Evolutionary conservation across 2,329 filamentous ascomycete genomes (phyloP).

Genomic region (Sporothrix pseudoabietina): DNA sequence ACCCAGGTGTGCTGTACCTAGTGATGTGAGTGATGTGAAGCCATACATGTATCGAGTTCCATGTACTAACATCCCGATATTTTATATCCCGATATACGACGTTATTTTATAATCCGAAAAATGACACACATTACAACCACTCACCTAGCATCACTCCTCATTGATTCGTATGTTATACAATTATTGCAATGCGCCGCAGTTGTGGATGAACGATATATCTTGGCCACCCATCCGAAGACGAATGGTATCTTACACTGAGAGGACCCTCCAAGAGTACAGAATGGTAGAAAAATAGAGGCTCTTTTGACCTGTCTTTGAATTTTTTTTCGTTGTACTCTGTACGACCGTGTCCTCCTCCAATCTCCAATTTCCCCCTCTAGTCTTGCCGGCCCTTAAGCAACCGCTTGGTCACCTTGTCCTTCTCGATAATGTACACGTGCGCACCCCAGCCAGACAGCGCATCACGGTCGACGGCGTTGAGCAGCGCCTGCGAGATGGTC

Average conservation of each 20-base stretch:
- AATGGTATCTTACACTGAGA: conserved; percentile 31
- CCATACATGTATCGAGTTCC: background rate
- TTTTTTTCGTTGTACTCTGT: background rate
- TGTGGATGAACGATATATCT: conserved; percentile 20
- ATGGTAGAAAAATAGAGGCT: background rate
- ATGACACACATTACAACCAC: background rate
- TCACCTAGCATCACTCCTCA: background rate
- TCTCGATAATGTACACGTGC: conserved; percentile 99
- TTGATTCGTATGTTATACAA: background rate
- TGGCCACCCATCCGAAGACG: conserved; percentile 14
- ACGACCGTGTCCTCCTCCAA: background rate
- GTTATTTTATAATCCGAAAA: background rate
- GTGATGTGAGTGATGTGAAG: background rate
- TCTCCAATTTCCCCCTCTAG: conserved; percentile 48
- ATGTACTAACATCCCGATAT: background rate
- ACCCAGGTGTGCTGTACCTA: background rate
- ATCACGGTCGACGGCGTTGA: conserved; percentile 96
- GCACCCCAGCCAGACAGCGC: conserved; percentile 97
- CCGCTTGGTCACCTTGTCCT: conserved; percentile 99
- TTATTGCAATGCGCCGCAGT: conserved; percentile 22
- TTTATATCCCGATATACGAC: background rate
- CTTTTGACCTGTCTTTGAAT: background rate
- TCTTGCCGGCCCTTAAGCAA: conserved; percentile 98
- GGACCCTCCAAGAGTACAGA: background rate
- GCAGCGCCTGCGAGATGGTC: conserved; percentile 91